Evolutionary conservation across 257 asterid species (phyloP).

Genomic region (Craterostigma plantagineum): DNA sequence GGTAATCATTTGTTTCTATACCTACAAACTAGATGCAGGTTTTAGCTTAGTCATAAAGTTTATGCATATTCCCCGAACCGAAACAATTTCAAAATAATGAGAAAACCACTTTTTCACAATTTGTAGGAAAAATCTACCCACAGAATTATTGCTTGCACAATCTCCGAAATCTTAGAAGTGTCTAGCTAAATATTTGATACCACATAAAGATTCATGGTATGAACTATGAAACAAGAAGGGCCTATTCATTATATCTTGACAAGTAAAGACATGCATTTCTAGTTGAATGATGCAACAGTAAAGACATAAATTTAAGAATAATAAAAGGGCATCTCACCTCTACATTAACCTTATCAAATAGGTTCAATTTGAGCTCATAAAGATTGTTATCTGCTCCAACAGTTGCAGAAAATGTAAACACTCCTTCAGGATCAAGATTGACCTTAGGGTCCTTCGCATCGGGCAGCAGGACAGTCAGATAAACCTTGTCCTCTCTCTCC

Average conservation of each 20-base stretch:
- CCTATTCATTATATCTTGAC: no score
- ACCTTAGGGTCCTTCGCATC: constrained; percentile 57
- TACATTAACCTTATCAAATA: constrained; percentile 42
- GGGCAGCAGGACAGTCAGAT: constrained; percentile 48
- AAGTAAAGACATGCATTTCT: background rate
- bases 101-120: background rate
- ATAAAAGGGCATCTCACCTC: constrained; percentile 22
- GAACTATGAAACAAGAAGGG: no score
- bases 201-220: no score
- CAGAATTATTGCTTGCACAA: no score
- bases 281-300: background rate
- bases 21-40: background rate
- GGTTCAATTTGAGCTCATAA: constrained; percentile 39
- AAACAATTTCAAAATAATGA: no score
- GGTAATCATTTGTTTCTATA: background rate
- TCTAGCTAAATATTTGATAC: no score
- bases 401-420: constrained; percentile 43
- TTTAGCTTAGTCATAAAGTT: background rate
- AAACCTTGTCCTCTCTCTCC: constrained; percentile 39
- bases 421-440: constrained; percentile 57
- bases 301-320: background rate
- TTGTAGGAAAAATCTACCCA: no score
- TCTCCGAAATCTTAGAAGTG: no score
- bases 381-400: constrained; percentile 27
- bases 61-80: background rate